Evolutionary conservation across 495 filamentous ascomycete species (phyloP), one percentile per base, ranked within the genome.

Genomic region (Daldinia grandis): DNA sequence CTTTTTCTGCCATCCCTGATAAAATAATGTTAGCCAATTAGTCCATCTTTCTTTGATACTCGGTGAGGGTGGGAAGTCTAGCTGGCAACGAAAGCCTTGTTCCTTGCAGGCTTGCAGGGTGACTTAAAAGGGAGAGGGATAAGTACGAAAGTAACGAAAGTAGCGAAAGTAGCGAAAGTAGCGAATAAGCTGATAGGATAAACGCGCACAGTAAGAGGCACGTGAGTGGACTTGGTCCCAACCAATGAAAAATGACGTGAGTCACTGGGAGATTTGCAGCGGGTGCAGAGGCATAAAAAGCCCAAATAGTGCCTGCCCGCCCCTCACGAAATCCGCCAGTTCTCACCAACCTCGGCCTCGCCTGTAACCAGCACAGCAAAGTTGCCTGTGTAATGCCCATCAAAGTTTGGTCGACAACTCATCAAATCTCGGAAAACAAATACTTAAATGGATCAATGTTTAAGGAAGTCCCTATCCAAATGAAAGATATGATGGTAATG

Each of bases 1-100:
- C 81, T 94, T 97, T 62, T 87, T 84, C 80, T 98, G 95, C 96
- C 96, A 99, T 80, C 86, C 91, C 95, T 99, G 75, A 67, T 37
- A n/a, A 42, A 54, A 68, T 28, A 61, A 47, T 56, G 64, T 74
- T 62, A 75, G 73, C 62, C 74, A 74, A 78, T 14, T 12, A 56
- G 15, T 31, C 15, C 30, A 4, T 21, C 5, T 35, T 35, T 21
- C 0, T 56, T 21, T 35, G 4, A 35, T 33, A 31, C n/a, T 30
- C 19, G 2, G 25, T 35, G 17, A 21, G 15, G 2, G 25, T 35
- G 17, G 12, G 15, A 37, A 2, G 25, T 21, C 19, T 35, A 35
- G n/a, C 9, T 15, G 12, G 49, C 7, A 53, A n/a, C 15, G 49
- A 47, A 21, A 47, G 24, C 5, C 30, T 53, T 53, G 49, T 53